These are phyloP conservation scores for Rhizopogon hawkerae DNA, from an alignment of 1,284 basidiomycete species.

Conservation along the genomic window DNA sequence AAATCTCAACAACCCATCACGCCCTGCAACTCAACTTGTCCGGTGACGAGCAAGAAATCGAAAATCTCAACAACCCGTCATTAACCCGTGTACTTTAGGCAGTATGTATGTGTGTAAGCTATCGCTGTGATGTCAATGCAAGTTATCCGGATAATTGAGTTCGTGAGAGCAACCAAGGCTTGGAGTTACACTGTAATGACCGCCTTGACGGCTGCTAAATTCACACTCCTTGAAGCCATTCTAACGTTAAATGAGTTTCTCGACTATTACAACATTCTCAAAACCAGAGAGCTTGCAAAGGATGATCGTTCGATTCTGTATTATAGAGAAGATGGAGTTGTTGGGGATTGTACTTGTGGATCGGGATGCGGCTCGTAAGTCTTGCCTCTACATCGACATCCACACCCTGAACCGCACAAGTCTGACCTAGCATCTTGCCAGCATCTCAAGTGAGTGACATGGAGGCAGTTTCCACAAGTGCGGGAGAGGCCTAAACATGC, in stretches of 20 bases:
- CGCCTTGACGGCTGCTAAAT: no score
- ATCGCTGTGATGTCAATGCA: background rate
- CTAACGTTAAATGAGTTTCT: no score
- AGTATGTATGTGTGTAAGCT: background rate
- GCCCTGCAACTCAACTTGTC: slow-evolving; percentile 41
- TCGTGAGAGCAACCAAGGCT: no score
- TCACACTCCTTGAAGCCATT: no score
- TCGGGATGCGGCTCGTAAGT: background rate
- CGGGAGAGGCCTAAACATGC: slow-evolving; percentile 52
- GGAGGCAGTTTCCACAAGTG: slow-evolving; percentile 57
- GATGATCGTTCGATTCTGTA: background rate
- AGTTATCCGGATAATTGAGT: background rate
- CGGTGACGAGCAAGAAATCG: slow-evolving; percentile 7
- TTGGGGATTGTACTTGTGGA: background rate
- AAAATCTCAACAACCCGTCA: background rate
- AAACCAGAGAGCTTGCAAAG: background rate
- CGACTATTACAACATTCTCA: no score
- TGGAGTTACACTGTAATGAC: no score
- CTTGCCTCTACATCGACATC: slow-evolving; percentile 41
- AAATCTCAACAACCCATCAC: slow-evolving; percentile 3
- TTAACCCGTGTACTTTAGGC: background rate
- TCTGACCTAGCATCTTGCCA: slow-evolving; percentile 42
- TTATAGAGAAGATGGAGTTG: background rate
- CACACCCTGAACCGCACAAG: slow-evolving; percentile 56
- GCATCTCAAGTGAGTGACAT: slow-evolving; percentile 61